A percentile compares a stretch with the other conserved stretches of the same genome.
Evolutionary conservation across 139 green algal species (phyloP).

Genomic region (Astrephomene gubernaculifera): DNA sequence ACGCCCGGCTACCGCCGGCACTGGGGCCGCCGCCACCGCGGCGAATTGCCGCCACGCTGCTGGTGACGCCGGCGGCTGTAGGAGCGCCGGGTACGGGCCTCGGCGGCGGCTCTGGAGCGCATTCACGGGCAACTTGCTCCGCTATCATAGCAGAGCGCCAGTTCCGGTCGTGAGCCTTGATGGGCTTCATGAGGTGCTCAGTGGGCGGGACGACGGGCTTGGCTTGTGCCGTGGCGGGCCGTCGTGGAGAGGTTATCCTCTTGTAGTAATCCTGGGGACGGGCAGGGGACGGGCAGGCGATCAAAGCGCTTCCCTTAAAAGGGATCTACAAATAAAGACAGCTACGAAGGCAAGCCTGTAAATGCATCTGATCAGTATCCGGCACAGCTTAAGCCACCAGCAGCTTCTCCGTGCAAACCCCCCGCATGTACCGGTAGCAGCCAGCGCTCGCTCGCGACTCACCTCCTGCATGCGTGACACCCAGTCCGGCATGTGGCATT

Average conservation of each 20-base stretch:
- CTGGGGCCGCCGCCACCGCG: not conserved
- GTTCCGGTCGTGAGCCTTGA: not conserved
- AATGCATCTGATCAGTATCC: no score
- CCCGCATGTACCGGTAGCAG: no score
- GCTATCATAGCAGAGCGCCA: not conserved
- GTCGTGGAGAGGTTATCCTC: not conserved
- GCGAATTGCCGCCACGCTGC: not conserved
- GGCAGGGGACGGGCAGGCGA: no score
- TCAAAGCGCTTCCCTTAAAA: no score
- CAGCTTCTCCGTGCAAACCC: no score
- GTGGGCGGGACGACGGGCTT: not conserved
- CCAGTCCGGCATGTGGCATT: conserved; percentile 31
- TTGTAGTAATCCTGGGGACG: conserved; percentile 37
- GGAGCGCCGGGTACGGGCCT: conserved; percentile 25
- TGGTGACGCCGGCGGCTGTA: not conserved
- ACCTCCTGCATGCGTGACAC: conserved; percentile 37
- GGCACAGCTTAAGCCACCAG: no score
- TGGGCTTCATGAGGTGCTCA: not conserved
- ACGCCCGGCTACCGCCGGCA: not conserved
- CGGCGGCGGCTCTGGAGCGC: not conserved
- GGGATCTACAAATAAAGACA: no score
- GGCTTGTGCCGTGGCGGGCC: not conserved
- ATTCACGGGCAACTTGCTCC: not conserved
- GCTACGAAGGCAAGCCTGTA: no score
- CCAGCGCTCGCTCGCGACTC: not conserved